Evolutionary conservation across 2,329 filamentous ascomycete genomes (phyloP), one percentile per base, ranked within the genome.

Genomic region (Talaromyces sp.): DNA sequence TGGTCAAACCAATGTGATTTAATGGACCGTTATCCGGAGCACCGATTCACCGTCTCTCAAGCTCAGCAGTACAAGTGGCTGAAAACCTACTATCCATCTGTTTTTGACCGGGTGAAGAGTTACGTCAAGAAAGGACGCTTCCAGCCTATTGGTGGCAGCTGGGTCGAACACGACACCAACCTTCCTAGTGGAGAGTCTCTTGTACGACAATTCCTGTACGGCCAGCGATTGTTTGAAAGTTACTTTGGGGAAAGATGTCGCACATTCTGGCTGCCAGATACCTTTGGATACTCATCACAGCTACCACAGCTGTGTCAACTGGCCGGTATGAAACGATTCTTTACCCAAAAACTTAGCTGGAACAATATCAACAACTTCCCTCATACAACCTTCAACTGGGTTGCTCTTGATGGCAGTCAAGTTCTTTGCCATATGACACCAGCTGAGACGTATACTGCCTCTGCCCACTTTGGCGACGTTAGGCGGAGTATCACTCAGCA

Each of bases 341-440:
- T 99, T 73, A 99, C 95, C 0, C 95, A 99, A 78, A 99, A 99
- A 81, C 84, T 99, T 66, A 98, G 94, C 82, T 99, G 95, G 95
- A 98, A 98, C 82, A 98, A 98, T 76, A 98, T 98, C 85, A 98
- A 98, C 81, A 96, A 91, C 74, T 99, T 98, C 80, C 95, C 95
- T 0, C 95, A 98, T 75, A 98, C 95, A 6, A 98, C 95, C 0
- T 99, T 99, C 84, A 97, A 97, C 78, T 99, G 95, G 95, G 93
- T 99, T 37, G 88, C 93, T 13, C 86, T 97, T 14, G 95, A 99
- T 76, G 94, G 95, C 65, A 96, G 91, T 73, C 95, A 98, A 74
- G 95, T 99, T 69, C 87, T 99, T 68, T 98, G 94, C 77, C 95
- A 99, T 74, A 99, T 99, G 95, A 88, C 93, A 3, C 95, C 95